Evolutionary conservation across 2,329 filamentous ascomycete species (phyloP).

Genomic region (Chalaropsis ovoidea): DNA sequence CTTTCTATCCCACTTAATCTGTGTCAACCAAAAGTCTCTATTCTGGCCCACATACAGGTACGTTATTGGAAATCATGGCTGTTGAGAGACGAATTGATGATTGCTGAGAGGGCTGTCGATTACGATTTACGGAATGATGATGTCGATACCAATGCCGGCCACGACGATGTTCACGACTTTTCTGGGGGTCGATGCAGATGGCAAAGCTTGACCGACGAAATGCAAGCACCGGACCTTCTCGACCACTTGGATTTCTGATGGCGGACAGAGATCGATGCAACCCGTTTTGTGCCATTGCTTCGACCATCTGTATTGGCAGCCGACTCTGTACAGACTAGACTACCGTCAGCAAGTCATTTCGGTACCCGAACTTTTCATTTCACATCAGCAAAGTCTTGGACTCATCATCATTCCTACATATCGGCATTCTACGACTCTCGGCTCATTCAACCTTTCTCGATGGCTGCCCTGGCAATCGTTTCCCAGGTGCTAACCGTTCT

Average conservation of each 20-base stretch:
- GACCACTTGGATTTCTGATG: neutral
- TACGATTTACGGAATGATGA: neutral
- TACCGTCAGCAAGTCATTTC: neutral
- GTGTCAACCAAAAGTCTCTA: constrained; percentile 25
- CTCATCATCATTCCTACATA: neutral
- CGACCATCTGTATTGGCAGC: no score
- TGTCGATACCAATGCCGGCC: neutral
- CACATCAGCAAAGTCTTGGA: neutral
- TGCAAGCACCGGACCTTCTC: neutral
- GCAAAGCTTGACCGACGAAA: neutral
- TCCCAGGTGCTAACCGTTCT: neutral
- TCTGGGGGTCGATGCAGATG: neutral
- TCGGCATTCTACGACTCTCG: neutral
- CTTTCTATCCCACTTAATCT: constrained; percentile 21
- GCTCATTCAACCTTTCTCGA: constrained; percentile 1
- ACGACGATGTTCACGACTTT: neutral
- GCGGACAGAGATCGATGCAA: no score
- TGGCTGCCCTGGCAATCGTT: neutral
- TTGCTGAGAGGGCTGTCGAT: neutral
- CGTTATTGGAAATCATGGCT: constrained; percentile 14
- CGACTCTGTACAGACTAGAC: no score
- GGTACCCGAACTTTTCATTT: neutral
- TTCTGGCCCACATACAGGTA: constrained; percentile 25
- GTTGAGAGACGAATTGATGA: constrained; percentile 2
- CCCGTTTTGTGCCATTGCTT: no score